Evolutionary conservation across 257 asterid species (phyloP), one percentile per base, ranked within the genome.

Genomic region (Jaltomata sinuosa): DNA sequence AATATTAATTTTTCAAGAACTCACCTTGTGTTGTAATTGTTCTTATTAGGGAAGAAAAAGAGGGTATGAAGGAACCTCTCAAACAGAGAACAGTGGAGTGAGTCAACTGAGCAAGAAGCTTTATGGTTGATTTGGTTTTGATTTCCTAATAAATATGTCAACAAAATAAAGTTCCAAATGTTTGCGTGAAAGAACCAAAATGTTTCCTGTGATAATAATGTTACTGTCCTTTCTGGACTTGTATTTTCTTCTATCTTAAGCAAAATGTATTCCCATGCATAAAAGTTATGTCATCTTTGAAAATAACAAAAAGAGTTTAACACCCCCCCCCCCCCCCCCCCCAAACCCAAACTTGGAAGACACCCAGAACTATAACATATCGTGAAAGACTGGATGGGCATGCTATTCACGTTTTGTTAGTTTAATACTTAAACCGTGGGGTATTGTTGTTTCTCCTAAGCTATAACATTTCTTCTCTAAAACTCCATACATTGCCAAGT

Each of bases 41-140:
- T 87, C 83, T 85, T 88, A 62, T 91, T 89, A 92, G 94, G 95
- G 85, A 92, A 90, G 93, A 72, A 93, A 61, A 11, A 89, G 88
- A 49, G 90, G 91, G 42, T 84, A 90, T 90, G 92, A 90, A 79
- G 87, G 83, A 80, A 61, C 89, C 42, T 45, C 54, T 83, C 86
- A 74, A 67, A 67, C 74, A 50, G 88, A 65, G 42, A 77, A 50
- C 53, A 32, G 21, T 12, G 38, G 84, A 62, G 61, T 16, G 74
- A 62, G 62, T 53, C 38, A 45, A 45, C 2, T 74, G 59, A 74
- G 36, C 12, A 74, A n/a, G 38, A 42, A 45, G 38, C 8, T 45
- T 42, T 42, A 45, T 42, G 38, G 14, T 50, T 38, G 42, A 6
- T 38, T 38, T 38, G 42, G 6, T 38, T 64, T 38, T 38, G 42